Evolutionary conservation across 2,329 filamentous ascomycete species (phyloP), one percentile per base, ranked within the genome.

Genomic region (Biscogniauxia mediterranea): DNA sequence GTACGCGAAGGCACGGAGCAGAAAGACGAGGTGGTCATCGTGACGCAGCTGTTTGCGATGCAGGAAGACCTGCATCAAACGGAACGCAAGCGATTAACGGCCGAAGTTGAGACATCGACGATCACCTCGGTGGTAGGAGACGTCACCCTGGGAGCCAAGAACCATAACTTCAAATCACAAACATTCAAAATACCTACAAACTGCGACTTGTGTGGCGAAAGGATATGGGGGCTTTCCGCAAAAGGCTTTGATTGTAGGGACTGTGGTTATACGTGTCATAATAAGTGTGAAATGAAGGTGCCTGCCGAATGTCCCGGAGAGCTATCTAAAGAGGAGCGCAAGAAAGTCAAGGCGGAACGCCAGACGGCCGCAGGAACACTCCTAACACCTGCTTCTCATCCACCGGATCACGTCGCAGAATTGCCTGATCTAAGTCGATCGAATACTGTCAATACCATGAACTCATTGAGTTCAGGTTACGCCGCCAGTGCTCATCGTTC

Each of bases 171-270:
- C 84, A 97, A 96, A 77, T 88, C 92, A n/a, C 93, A 98, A 73
- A 98, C 95, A 0, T 99, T 98, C 83, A 98, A 98, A 76, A 97
- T 99, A 63, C 96, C 96, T 0, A 99, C 95, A 4, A 98, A 98
- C 74, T 99, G 95, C 78, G 95, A 99, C 75, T 83, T 97, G 13
- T 99, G 95, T 70, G 93, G 93, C 19, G 95, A 99, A 73, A 87
- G 95, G 26, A 97, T 99, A 74, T 99, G 95, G 95, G 95, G 95
- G 0, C 77, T 99, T 50, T 96, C 92, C 28, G 94, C 95, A 46
- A 99, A 99, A 78, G 95, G 95, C 0, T 96, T 97, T 73, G 93
- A 96, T 74, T 99, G 95, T 73, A 87, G 90, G 68, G 94, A 98
- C 75, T 99, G 95, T 72, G 95, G 96, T 38, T 99, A 97, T 78